Conservation (phyloP, 2,329 filamentous ascomycete genomes). For the Exophiala aquamarina region DNA sequence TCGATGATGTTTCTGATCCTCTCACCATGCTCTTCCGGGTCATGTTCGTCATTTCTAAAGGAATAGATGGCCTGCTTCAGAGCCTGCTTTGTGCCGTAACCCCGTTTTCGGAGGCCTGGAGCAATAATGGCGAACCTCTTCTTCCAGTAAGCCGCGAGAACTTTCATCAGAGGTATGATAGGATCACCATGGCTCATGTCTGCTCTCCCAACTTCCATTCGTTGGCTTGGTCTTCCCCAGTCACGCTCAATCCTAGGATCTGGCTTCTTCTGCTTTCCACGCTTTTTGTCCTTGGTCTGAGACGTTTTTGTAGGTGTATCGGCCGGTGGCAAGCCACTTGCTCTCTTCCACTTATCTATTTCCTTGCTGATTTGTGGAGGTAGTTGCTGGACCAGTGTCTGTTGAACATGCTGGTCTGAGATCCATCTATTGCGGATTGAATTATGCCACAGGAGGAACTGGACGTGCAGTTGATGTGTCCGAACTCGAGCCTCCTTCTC, state of each 20-base stretch:
- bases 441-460: constrained; percentile 87
- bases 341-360: constrained; percentile 69
- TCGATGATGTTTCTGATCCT: constrained; percentile 64
- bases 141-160: constrained; percentile 83
- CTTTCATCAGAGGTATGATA: constrained; percentile 71
- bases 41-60: constrained; percentile 62
- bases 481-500: constrained; percentile 75
- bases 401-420: constrained; percentile 73
- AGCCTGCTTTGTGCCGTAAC: constrained; percentile 77
- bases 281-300: constrained; percentile 36
- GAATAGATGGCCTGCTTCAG: constrained; percentile 72
- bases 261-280: constrained; percentile 42
- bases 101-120: constrained; percentile 81
- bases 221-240: constrained; percentile 70
- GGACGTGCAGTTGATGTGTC: constrained; percentile 87
- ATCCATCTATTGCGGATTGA: constrained; percentile 80
- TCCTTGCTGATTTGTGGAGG: constrained; percentile 68
- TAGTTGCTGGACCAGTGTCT: constrained; percentile 72
- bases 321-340: constrained; percentile 60
- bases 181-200: constrained; percentile 85
- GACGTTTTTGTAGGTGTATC: constrained; percentile 38
- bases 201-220: constrained; percentile 66
- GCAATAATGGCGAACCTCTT: constrained; percentile 75
- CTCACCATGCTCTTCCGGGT: constrained; percentile 72
- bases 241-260: constrained; percentile 54